Percentiles rank a stretch among this genome's conserved stretches.
phyloP scores from a whole-genome alignment of 495 filamentous ascomycete species.

The Penicillium fimorum region DNA sequence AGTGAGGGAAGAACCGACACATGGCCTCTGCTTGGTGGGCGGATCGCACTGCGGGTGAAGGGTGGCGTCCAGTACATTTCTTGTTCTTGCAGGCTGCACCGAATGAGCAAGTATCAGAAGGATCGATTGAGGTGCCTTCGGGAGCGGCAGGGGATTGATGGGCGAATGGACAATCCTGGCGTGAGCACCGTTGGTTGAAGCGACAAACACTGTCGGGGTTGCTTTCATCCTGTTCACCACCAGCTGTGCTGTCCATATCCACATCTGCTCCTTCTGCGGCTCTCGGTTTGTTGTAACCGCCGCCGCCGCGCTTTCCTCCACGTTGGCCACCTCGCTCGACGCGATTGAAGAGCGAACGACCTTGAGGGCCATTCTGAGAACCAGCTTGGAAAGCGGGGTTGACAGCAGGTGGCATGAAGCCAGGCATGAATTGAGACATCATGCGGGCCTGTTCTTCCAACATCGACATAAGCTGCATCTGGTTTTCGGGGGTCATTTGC shows the following conservation, averaged over 20 bases:
- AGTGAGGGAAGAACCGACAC: slow-evolving; percentile 95
- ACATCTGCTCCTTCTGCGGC: slow-evolving; percentile 31
- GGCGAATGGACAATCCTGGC: slow-evolving; percentile 85
- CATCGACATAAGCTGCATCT: slow-evolving; percentile 78
- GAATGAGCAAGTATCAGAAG: slow-evolving; percentile 76
- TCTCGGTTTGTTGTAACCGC: slow-evolving; percentile 21
- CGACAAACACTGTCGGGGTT: slow-evolving; percentile 60
- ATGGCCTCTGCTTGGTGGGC: slow-evolving; percentile 78
- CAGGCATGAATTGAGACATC: slow-evolving; percentile 67
- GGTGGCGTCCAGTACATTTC: slow-evolving; percentile 90
- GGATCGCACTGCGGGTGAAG: slow-evolving; percentile 78
- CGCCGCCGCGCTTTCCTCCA: slow-evolving; percentile 32
- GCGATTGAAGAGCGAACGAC: slow-evolving; percentile 77
- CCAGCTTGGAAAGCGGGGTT: slow-evolving; percentile 54
- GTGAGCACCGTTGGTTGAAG: slow-evolving; percentile 83
- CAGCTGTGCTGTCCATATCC: slow-evolving; percentile 42
- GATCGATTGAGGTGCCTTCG: slow-evolving; percentile 74
- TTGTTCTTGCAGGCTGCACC: slow-evolving; percentile 91
- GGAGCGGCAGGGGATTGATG: slow-evolving; percentile 93
- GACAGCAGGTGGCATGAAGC: slow-evolving; percentile 47
- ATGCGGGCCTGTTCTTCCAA: slow-evolving; percentile 86
- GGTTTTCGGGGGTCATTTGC: slow-evolving; percentile 64
- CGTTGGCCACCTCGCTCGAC: slow-evolving; percentile 53
- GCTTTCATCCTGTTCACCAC: slow-evolving; percentile 54
- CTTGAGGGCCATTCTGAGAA: slow-evolving; percentile 48